phyloP scores from a whole-genome alignment of 805 yeast species.

The Saccharomyces eubayanus region DNA sequence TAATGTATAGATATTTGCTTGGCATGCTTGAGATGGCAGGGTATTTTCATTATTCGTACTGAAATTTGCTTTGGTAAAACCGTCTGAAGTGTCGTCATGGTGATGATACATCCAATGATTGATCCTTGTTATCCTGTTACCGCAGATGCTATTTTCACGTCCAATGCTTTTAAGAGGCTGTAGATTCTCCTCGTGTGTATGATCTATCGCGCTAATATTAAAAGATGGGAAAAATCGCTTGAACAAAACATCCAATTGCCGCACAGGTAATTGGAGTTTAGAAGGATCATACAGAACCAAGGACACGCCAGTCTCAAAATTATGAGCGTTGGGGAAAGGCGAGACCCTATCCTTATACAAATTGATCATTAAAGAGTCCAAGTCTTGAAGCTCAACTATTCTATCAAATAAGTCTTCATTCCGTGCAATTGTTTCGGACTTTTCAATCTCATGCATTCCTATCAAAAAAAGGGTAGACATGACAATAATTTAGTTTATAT shows the following conservation, averaged over 20 bases:
- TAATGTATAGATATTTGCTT: conserved; percentile 24
- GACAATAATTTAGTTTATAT: background rate
- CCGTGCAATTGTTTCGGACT: background rate
- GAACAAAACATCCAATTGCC: conserved; percentile 11
- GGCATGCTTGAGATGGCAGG: conserved; percentile 4
- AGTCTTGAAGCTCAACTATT: conserved; percentile 4
- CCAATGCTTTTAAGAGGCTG: conserved; percentile 1
- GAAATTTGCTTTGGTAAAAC: background rate
- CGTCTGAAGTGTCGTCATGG: conserved; percentile 4
- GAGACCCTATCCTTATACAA: conserved; percentile 18
- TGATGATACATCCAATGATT: conserved; percentile 28
- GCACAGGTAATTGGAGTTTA: conserved; percentile 4
- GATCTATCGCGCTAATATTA: conserved; percentile 16
- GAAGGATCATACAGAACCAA: conserved; percentile 12
- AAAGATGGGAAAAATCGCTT: conserved; percentile 20
- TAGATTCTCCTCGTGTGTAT: conserved; percentile 1
- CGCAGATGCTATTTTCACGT: conserved; percentile 3
- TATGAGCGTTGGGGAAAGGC: conserved; percentile 10
- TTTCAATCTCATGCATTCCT: background rate
- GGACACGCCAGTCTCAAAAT: conserved; percentile 22
- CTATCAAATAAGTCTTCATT: conserved; percentile 7
- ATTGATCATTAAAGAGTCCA: conserved; percentile 11
- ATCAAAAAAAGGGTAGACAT: conserved; percentile 15
- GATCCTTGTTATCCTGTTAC: conserved; percentile 19
- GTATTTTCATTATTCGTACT: background rate